These are phyloP conservation scores for Astrothelium subdiscretum DNA, from an alignment of 495 filamentous ascomycete species.

Conservation along the genomic window DNA sequence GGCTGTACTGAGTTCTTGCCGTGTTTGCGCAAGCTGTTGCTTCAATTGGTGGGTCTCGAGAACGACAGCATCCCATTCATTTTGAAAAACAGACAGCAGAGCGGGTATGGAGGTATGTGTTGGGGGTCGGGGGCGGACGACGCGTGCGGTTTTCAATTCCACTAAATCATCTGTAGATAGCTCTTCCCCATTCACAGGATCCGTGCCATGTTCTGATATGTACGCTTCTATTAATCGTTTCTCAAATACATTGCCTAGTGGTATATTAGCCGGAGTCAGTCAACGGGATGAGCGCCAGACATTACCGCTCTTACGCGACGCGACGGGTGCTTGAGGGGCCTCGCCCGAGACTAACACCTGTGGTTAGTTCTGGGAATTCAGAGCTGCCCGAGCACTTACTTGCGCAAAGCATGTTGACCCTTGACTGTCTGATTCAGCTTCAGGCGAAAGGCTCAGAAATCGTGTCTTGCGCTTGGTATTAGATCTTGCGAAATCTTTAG, in stretches of 20 bases:
- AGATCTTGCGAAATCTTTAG: not conserved
- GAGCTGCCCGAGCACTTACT: conserved; percentile 10
- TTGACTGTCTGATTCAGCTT: not conserved
- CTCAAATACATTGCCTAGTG: conserved; percentile 75
- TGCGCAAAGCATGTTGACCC: conserved; percentile 18
- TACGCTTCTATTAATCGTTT: conserved; percentile 91
- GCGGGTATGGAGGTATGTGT: conserved; percentile 94
- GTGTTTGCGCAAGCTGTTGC: conserved; percentile 76
- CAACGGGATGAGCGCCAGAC: conserved; percentile 8
- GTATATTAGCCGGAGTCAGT: conserved; percentile 6
- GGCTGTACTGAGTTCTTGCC: conserved; percentile 85
- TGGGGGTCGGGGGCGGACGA: conserved; percentile 80
- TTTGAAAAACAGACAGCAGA: conserved; percentile 92
- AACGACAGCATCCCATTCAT: conserved; percentile 93
- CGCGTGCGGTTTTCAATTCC: conserved; percentile 67
- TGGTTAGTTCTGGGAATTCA: conserved; percentile 7
- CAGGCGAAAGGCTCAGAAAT: too few species aligned
- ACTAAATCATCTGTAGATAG: conserved; percentile 78
- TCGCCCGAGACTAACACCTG: conserved; percentile 74
- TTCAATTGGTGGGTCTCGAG: conserved; percentile 80
- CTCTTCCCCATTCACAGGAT: conserved; percentile 85
- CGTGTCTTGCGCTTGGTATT: not conserved
- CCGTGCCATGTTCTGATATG: conserved; percentile 85
- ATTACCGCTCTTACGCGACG: conserved; percentile 85
- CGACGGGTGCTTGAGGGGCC: conserved; percentile 87